These are phyloP conservation scores for Carex littledalei DNA, from an alignment of 176 grass and related monocot species.

Conservation along the genomic window DNA sequence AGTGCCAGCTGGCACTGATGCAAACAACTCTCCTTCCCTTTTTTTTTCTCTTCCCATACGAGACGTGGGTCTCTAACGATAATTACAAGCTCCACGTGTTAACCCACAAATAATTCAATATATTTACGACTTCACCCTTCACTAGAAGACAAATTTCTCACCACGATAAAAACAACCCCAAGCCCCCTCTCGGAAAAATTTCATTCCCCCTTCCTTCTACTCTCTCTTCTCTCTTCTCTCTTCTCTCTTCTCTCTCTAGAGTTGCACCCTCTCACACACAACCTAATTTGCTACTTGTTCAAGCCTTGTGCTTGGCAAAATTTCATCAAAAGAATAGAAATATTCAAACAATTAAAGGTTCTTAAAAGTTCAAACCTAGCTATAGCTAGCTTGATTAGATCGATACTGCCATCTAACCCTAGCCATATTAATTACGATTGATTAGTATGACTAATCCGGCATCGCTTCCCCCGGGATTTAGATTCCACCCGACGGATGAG, in stretches of 20 bases:
- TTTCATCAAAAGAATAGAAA: neutral
- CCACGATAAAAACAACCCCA: constrained; percentile 20
- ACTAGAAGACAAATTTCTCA: neutral
- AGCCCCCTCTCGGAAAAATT: constrained; percentile 21
- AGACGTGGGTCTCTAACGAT: constrained; percentile 4
- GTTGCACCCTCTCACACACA: constrained; percentile 18
- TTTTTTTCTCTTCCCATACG: neutral
- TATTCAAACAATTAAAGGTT: neutral
- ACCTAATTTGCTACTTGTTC: neutral
- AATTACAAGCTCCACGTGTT: constrained; percentile 15
- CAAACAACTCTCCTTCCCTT: neutral
- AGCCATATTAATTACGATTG: neutral
- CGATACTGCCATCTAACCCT: neutral
- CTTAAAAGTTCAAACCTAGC: neutral
- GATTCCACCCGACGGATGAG: constrained; percentile 23
- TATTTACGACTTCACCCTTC: constrained; percentile 9
- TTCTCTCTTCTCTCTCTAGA: neutral
- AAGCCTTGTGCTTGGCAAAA: constrained; percentile 6
- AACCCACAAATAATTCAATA: neutral
- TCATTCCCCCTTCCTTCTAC: neutral
- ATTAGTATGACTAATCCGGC: constrained; percentile 25
- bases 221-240: neutral
- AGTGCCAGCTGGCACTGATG: constrained; percentile 12
- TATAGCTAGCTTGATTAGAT: neutral
- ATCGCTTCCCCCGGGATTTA: constrained; percentile 18